Evolutionary conservation across 495 filamentous ascomycete species (phyloP).

Genomic region (Tuber calosporum): DNA sequence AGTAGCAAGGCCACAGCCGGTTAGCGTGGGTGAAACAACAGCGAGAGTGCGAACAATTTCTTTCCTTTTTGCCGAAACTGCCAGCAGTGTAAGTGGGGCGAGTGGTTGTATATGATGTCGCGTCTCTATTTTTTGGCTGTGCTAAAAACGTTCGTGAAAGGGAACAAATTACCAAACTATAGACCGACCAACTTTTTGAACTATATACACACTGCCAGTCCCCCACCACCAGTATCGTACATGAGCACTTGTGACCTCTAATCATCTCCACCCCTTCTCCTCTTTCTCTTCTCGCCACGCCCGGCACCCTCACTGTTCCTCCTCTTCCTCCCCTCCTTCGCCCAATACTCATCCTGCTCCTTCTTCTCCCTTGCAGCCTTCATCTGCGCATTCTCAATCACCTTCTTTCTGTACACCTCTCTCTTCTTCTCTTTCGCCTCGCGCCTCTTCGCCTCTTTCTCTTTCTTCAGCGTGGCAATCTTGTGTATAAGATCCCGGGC

Average conservation of each 20-base stretch:
- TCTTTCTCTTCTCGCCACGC: constrained; percentile 56
- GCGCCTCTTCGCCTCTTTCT: constrained; percentile 72
- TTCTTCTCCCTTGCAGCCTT: constrained; percentile 73
- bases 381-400: constrained; percentile 73
- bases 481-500: constrained; percentile 88
- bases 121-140: neutral
- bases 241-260: neutral
- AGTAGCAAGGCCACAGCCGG: no score
- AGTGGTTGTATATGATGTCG: neutral
- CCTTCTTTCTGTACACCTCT: constrained; percentile 68
- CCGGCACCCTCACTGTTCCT: constrained; percentile 59
- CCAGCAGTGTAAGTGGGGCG: neutral
- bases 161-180: neutral
- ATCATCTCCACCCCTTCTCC: constrained; percentile 30
- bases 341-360: constrained; percentile 90
- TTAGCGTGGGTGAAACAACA: no score
- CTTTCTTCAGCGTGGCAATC: constrained; percentile 81
- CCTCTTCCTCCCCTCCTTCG: constrained; percentile 88
- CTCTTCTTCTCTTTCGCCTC: constrained; percentile 79
- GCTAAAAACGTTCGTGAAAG: neutral
- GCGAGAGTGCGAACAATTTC: no score
- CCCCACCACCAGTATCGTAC: neutral
- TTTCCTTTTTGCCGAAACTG: no score
- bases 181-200: neutral
- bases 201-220: neutral